Evolutionary conservation across 805 yeast genomes (phyloP).

Genomic region (Citeromyces nyonsensis): DNA sequence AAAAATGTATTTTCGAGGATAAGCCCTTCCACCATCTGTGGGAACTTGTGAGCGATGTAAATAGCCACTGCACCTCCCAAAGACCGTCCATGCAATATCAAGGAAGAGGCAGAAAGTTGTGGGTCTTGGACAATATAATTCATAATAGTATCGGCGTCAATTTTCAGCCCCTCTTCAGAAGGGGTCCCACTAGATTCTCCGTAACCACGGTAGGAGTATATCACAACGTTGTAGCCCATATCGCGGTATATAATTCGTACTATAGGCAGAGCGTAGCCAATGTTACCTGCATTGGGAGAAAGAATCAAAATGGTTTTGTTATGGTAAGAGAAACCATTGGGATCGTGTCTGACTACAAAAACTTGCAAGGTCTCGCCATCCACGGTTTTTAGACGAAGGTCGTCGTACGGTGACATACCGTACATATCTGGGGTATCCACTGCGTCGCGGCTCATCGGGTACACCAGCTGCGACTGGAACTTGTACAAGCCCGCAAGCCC

Average conservation of each 20-base stretch:
- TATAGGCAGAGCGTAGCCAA: slow-evolving; percentile 79
- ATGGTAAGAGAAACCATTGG: slow-evolving; percentile 18
- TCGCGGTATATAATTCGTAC: slow-evolving; percentile 50
- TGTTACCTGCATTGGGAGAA: slow-evolving; percentile 93
- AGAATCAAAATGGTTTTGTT: slow-evolving; percentile 63
- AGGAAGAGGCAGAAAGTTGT: slow-evolving; percentile 31
- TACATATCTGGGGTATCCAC: slow-evolving; percentile 70
- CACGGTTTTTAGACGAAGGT: slow-evolving; percentile 38
- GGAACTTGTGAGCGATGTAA: slow-evolving; percentile 52
- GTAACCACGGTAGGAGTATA: slow-evolving; percentile 85
- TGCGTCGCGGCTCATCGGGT: slow-evolving; percentile 69
- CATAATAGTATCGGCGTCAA: slow-evolving; percentile 66
- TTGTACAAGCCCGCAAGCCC: slow-evolving; percentile 38
- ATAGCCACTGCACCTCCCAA: slow-evolving; percentile 93
- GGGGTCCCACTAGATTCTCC: slow-evolving; percentile 71
- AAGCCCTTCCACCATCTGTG: slow-evolving; percentile 38
- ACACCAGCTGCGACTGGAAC: slow-evolving; percentile 55
- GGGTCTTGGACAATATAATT: slow-evolving; percentile 36
- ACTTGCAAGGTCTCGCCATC: slow-evolving; percentile 63
- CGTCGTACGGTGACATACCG: slow-evolving; percentile 47
- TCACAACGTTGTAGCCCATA: slow-evolving; percentile 62
- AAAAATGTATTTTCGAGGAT: slow-evolving; percentile 81
- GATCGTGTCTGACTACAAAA: slow-evolving; percentile 40
- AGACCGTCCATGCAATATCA: slow-evolving; percentile 76
- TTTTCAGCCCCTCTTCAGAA: slow-evolving; percentile 62